phyloP scores from a whole-genome alignment of 108 stramenopile genomes.

The Epipyxis sp. region DNA sequence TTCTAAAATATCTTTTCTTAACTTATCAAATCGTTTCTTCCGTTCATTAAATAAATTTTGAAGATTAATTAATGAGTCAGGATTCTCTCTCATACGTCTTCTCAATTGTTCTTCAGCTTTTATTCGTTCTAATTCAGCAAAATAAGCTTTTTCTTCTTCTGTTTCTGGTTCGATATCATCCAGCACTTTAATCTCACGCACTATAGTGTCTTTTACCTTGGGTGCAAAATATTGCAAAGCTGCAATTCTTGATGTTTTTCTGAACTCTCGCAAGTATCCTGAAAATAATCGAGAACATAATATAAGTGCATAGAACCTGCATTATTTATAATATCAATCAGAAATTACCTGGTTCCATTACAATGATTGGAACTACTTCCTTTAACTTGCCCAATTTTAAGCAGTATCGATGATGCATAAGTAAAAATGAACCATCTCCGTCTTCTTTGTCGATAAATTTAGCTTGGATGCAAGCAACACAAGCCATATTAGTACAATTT shows the following conservation, averaged over 20 bases:
- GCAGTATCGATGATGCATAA: conserved; percentile 26
- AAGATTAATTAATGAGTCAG: background rate
- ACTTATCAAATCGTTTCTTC: background rate
- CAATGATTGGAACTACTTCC: too few relatives aligned
- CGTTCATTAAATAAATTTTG: background rate
- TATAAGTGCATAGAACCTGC: too few relatives aligned
- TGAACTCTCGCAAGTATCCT: conserved; percentile 9
- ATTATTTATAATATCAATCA: too few relatives aligned
- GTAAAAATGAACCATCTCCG: background rate
- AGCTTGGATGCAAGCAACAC: background rate
- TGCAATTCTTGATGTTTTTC: background rate
- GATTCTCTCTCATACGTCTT: background rate
- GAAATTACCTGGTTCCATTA: too few relatives aligned
- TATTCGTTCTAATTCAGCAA: background rate
- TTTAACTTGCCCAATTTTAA: background rate
- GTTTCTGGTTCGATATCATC: background rate
- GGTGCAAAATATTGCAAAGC: background rate
- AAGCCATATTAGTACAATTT: conserved; percentile 22
- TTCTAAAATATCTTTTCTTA: background rate
- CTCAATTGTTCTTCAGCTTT: background rate
- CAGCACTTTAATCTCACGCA: background rate
- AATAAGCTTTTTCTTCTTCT: conserved; percentile 1
- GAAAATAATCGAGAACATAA: background rate
- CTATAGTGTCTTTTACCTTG: background rate
- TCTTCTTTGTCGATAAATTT: background rate